Conservation (phyloP, 2,329 filamentous ascomycete species). For the Paraphaeosphaeria sporulosa region DNA sequence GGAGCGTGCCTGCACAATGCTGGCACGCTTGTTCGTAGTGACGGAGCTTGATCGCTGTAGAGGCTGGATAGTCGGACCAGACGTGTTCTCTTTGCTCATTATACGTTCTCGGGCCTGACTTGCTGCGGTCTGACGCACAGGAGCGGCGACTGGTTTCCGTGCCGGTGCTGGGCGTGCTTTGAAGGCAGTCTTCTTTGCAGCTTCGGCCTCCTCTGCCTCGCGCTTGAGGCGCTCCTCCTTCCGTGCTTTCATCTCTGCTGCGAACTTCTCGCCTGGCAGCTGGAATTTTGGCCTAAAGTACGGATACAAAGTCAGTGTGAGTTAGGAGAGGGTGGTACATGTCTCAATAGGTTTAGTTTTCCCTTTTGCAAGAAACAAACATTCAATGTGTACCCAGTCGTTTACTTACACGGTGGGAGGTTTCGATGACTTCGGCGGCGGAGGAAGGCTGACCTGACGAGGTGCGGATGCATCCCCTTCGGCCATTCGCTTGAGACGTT, state of each 20-base stretch:
- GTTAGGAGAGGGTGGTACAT: too few relatives aligned
- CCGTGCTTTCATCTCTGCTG: constrained; percentile 40
- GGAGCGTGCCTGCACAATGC: constrained; percentile 28
- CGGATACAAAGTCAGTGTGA: too few relatives aligned
- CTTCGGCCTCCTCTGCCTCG: constrained; percentile 47
- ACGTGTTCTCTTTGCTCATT: constrained; percentile 29
- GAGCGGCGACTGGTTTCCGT: constrained; percentile 38
- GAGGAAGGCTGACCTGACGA: constrained; percentile 53
- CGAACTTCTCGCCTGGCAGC: constrained; percentile 62
- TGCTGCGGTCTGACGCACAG: constrained; percentile 56
- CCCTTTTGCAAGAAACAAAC: too few relatives aligned
- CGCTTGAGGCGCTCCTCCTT: constrained; percentile 44
- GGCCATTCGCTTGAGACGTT: constrained; percentile 46
- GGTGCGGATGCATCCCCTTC: constrained; percentile 24
- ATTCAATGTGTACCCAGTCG: too few relatives aligned
- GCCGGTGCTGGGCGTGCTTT: constrained; percentile 57
- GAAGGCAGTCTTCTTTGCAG: constrained; percentile 52
- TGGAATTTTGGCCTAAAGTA: constrained; percentile 61
- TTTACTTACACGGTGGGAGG: constrained; percentile 58
- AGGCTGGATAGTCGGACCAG: constrained; percentile 27
- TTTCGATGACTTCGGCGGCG: constrained; percentile 59
- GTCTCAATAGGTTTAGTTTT: too few relatives aligned
- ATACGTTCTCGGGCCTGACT: constrained; percentile 54
- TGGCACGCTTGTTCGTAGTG: constrained; percentile 31
- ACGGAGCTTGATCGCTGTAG: constrained; percentile 27